These are phyloP conservation scores for Polyporus tsugae DNA, from an alignment of 1,284 basidiomycete species.

Conservation along the genomic window DNA sequence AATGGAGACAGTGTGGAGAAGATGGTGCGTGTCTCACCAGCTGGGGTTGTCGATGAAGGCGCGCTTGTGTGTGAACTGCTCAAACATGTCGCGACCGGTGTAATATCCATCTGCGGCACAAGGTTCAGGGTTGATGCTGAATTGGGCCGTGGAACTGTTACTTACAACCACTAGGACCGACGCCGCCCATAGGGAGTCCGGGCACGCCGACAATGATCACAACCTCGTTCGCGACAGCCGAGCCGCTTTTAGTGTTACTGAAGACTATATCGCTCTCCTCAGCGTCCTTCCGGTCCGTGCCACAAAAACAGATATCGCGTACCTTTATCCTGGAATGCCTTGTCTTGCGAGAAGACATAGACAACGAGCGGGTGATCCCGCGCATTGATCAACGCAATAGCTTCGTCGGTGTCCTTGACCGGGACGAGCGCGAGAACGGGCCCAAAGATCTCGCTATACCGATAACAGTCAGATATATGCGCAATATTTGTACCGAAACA, in stretches of 20 bases:
- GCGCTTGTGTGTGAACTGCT: constrained; percentile 74
- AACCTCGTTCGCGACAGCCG: constrained; percentile 69
- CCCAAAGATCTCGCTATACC: constrained; percentile 46
- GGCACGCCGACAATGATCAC: constrained; percentile 62
- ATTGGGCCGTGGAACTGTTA: no score
- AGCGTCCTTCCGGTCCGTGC: background rate
- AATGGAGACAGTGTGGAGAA: no score
- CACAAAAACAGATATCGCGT: background rate
- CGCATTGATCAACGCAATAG: constrained; percentile 74
- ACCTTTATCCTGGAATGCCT: constrained; percentile 70
- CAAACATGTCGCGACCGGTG: constrained; percentile 70
- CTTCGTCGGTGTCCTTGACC: constrained; percentile 75
- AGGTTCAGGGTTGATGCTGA: no score
- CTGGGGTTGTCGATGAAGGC: constrained; percentile 66
- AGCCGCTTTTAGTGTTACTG: constrained; percentile 72
- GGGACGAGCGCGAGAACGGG: constrained; percentile 75
- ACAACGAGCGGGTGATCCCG: constrained; percentile 79
- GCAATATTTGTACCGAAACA: background rate
- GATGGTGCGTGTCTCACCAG: constrained; percentile 46
- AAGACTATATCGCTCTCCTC: constrained; percentile 55
- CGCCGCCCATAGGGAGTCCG: constrained; percentile 77
- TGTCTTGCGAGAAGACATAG: constrained; percentile 77
- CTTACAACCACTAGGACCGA: constrained; percentile 77
- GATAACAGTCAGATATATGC: background rate
- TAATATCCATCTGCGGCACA: constrained; percentile 62